phyloP scores from a whole-genome alignment of 1,284 basidiomycete genomes.

The Rhodotorula sp. region DNA sequence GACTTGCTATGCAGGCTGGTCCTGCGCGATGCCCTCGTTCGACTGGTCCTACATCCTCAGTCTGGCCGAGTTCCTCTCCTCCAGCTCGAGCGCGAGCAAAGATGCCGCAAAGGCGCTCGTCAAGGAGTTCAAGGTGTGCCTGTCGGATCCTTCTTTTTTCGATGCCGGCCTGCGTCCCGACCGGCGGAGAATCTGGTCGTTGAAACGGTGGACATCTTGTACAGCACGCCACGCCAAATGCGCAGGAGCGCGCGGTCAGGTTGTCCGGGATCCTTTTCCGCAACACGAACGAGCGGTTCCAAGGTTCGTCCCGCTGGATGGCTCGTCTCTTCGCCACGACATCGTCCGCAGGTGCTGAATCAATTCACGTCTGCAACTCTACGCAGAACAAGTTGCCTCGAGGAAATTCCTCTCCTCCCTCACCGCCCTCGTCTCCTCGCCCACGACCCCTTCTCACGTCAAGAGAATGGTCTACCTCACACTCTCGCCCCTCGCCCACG shows the following conservation, averaged over 20 bases:
- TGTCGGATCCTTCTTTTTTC: no score
- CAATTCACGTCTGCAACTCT: not conserved
- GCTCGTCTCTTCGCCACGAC: not conserved
- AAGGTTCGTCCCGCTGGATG: conserved; percentile 19
- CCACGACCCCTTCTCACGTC: conserved; percentile 34
- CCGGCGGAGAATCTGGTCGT: no score
- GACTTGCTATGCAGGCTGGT: conserved; percentile 24
- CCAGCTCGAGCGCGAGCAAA: conserved; percentile 2
- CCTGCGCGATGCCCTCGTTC: conserved; percentile 24
- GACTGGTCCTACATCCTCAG: conserved; percentile 34
- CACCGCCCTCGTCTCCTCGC: conserved; percentile 21
- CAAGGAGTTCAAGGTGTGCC: conserved; percentile 37
- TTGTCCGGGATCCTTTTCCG: conserved; percentile 36
- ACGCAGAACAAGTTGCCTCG: conserved; percentile 37
- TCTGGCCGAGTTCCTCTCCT: conserved; percentile 24
- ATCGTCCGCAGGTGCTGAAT: no score
- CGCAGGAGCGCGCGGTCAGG: conserved; percentile 37
- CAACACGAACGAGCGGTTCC: conserved; percentile 39
- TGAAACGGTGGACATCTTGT: no score
- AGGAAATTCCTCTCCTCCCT: conserved; percentile 42
- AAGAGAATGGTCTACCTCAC: conserved; percentile 39
- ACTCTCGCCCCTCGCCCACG: conserved; percentile 38
- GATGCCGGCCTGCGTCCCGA: no score
- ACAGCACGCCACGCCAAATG: conserved; percentile 37
- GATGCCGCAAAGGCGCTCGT: conserved; percentile 33